phyloP scores from a whole-genome alignment of 169 alveolate genomes.

The Plasmodium adleri region DNA sequence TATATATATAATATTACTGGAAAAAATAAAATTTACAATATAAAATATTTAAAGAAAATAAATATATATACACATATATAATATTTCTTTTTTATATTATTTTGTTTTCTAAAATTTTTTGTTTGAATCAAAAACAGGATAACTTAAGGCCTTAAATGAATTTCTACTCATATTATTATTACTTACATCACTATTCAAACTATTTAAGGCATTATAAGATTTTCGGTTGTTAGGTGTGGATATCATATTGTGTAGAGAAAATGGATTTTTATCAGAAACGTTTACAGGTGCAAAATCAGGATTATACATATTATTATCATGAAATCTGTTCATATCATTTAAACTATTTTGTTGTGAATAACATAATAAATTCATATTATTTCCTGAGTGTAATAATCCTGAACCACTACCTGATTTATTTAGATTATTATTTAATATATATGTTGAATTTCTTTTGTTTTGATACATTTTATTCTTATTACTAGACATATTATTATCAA shows the following conservation, averaged over 20 bases:
- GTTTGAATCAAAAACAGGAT: background rate
- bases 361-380: conserved; percentile 23
- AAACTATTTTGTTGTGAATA: conserved; percentile 38
- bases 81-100: too few species aligned
- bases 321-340: conserved; percentile 38
- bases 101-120: background rate
- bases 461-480: conserved; percentile 16
- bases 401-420: conserved; percentile 18
- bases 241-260: conserved; percentile 69
- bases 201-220: conserved; percentile 26
- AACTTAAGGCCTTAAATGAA: conserved; percentile 7
- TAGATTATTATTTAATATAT: conserved; percentile 19
- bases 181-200: conserved; percentile 14
- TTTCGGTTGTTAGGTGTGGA: conserved; percentile 14
- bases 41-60: background rate
- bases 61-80: background rate
- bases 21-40: too few species aligned
- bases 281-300: conserved; percentile 56
- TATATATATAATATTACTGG: background rate
- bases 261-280: conserved; percentile 76
- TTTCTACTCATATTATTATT: conserved; percentile 29
- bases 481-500: conserved; percentile 5
- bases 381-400: background rate
- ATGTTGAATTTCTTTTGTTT: conserved; percentile 16
- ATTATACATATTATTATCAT: conserved; percentile 32